A percentile compares a stretch with the other conserved stretches of the same genome.
Evolutionary conservation across 2,329 filamentous ascomycete genomes (phyloP).

Genomic region (Penicillium brasilianum): DNA sequence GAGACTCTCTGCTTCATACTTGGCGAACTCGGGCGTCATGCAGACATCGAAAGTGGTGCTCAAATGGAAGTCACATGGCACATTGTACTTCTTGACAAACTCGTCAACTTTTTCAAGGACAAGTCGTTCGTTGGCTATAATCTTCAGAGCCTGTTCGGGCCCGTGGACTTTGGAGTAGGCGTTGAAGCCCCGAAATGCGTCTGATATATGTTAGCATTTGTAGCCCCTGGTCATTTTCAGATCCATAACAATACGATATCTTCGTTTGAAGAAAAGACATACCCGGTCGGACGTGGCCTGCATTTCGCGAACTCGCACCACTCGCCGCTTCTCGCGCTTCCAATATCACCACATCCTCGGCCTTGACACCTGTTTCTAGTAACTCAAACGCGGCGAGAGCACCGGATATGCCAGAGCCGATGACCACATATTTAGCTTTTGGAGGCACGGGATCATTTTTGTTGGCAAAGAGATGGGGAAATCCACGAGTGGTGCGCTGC

Average conservation of each 20-base stretch:
- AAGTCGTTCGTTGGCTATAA: slow-evolving; percentile 52
- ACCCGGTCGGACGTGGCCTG: slow-evolving; percentile 33
- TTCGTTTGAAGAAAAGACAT: background rate
- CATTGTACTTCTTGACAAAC: slow-evolving; percentile 49
- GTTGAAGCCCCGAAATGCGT: slow-evolving; percentile 56
- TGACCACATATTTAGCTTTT: slow-evolving; percentile 21
- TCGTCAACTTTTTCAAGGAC: slow-evolving; percentile 48
- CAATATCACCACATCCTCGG: slow-evolving; percentile 27
- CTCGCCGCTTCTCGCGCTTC: slow-evolving; percentile 32
- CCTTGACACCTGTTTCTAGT: slow-evolving; percentile 22
- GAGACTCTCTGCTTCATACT: slow-evolving; percentile 50
- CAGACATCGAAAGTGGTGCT: slow-evolving; percentile 57
- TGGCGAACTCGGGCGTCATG: slow-evolving; percentile 54
- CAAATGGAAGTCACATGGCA: slow-evolving; percentile 54
- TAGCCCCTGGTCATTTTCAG: too few species aligned
- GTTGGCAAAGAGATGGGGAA: slow-evolving; percentile 24
- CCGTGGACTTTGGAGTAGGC: slow-evolving; percentile 52
- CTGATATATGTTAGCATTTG: slow-evolving; percentile 17
- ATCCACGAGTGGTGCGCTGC: slow-evolving; percentile 32
- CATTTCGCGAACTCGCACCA: slow-evolving; percentile 32
- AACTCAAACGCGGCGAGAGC: slow-evolving; percentile 26
- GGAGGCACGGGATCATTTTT: slow-evolving; percentile 10
- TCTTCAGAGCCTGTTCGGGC: slow-evolving; percentile 52
- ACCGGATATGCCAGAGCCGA: slow-evolving; percentile 31
- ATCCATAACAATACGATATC: background rate